These are phyloP conservation scores for Hirschioporus abietinus DNA, from an alignment of 768 basidiomycete genomes.

Conservation along the genomic window DNA sequence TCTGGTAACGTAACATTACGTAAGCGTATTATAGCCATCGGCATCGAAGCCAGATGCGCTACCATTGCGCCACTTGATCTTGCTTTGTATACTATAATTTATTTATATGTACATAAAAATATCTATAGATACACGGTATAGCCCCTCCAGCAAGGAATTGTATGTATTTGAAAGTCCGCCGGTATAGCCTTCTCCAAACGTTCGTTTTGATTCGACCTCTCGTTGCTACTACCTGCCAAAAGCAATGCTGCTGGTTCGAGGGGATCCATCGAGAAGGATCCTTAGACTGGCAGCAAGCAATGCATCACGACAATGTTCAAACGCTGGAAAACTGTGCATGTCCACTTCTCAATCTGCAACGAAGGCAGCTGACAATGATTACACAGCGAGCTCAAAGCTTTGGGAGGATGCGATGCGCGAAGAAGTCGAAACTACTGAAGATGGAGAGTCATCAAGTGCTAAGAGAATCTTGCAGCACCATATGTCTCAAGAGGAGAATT, in stretches of 20 bases:
- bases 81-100: too few relatives aligned
- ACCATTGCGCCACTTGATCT: conserved; percentile 6
- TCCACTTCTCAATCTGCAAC: conserved; percentile 4
- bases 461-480: conserved; percentile 18
- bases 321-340: not conserved
- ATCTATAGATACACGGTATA: too few relatives aligned
- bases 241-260: too few relatives aligned
- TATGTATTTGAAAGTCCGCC: too few relatives aligned
- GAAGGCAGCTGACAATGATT: conserved; percentile 11
- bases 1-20: too few relatives aligned
- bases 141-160: too few relatives aligned
- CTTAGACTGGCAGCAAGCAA: not conserved
- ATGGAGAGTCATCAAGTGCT: conserved; percentile 10
- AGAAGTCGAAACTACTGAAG: conserved; percentile 33
- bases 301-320: not conserved
- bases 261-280: not conserved
- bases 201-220: too few relatives aligned
- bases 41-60: conserved; percentile 20
- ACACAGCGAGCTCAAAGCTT: conserved; percentile 51
- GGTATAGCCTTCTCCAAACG: too few relatives aligned
- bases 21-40: too few relatives aligned
- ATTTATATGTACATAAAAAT: too few relatives aligned
- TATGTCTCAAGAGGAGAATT: conserved; percentile 51
- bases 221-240: too few relatives aligned
- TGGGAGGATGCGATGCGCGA: conserved; percentile 59